Evolutionary conservation across 2,329 filamentous ascomycete species (phyloP), one percentile per base, ranked within the genome.

Genomic region (Aspergillus oerlinghausenensis): DNA sequence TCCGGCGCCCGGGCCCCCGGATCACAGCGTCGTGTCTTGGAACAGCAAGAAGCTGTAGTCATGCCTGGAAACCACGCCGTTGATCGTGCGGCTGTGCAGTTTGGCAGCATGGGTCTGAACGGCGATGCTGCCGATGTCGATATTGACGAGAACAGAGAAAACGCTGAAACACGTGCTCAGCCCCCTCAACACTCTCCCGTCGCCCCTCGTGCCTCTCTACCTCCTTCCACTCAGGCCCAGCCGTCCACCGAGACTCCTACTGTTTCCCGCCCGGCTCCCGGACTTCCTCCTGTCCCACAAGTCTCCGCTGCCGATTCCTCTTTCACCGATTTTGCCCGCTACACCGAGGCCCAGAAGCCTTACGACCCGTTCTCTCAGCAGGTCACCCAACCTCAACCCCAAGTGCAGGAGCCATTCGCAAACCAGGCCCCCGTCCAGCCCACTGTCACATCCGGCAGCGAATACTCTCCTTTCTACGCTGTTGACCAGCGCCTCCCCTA

Each of bases 61-160:
- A 97, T 99, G 93, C 94, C 94, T 49, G 92, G 90, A 58, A 96
- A 97, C 79, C 92, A 94, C 65, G 92, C 94, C 53, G 89, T 99
- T 28, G 93, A 97, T 72, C 88, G 92, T 67, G 86, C 93, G 63
- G 89, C 92, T 51, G 92, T 99, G 50, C 93, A 97, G 72, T 99
- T 99, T 73, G 94, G 94, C 61, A 95, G 92, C 73, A 90, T 99
- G 81, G 95, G 88, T 70, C 76, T 99, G 68, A 92, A 90, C 70
- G 92, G 87, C 53, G 84, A 84, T 59, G 70, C 76, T 49, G 60
- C 65, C 11, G 65, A 57, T 54, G 73, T 80, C 28, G 92, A 97
- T 68, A 90, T 96, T 61, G 94, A 97, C 70, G 92, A 93, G 62
- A 92, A 97, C 69, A 86, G 92, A 60, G 94, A 99, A 77, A 92